Conservation (phyloP, 495 filamentous ascomycete species). For the Tuber melanosporum region DNA sequence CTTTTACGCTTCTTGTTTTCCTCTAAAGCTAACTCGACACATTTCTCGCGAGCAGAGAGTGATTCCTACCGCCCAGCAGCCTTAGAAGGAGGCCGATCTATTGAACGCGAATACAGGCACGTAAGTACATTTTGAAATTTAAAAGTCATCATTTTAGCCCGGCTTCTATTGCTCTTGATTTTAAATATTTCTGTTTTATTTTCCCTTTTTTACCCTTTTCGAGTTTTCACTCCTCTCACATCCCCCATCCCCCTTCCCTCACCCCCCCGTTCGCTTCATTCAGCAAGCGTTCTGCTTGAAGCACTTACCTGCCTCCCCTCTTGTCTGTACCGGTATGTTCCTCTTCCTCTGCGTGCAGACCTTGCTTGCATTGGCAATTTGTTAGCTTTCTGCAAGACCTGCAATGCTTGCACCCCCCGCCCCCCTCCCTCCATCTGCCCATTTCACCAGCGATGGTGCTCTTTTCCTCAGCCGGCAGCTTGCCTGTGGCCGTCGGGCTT, state of each 20-base stretch:
- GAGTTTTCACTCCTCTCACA: neutral
- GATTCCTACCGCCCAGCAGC: slow-evolving; percentile 38
- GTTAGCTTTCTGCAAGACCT: neutral
- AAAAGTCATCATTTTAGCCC: neutral
- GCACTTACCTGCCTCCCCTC: slow-evolving; percentile 1
- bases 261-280: neutral
- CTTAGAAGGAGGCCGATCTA: slow-evolving; percentile 34
- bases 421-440: slow-evolving; percentile 40
- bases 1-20: slow-evolving; percentile 26
- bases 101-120: slow-evolving; percentile 31
- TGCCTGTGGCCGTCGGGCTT: slow-evolving; percentile 19
- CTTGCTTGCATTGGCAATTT: slow-evolving; percentile 1
- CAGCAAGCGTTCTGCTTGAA: neutral
- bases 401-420: slow-evolving; percentile 30
- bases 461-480: slow-evolving; percentile 38
- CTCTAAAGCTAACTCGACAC: slow-evolving; percentile 33
- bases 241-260: neutral
- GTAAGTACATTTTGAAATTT: slow-evolving; percentile 24
- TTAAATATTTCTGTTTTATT: neutral
- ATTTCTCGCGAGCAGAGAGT: slow-evolving; percentile 32
- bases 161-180: neutral
- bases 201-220: slow-evolving; percentile 3
- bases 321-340: slow-evolving; percentile 25
- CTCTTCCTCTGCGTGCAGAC: slow-evolving; percentile 25
- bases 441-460: slow-evolving; percentile 31